Evolutionary conservation across 345 rosid genomes (phyloP).

Genomic region (Turnera subulata): DNA sequence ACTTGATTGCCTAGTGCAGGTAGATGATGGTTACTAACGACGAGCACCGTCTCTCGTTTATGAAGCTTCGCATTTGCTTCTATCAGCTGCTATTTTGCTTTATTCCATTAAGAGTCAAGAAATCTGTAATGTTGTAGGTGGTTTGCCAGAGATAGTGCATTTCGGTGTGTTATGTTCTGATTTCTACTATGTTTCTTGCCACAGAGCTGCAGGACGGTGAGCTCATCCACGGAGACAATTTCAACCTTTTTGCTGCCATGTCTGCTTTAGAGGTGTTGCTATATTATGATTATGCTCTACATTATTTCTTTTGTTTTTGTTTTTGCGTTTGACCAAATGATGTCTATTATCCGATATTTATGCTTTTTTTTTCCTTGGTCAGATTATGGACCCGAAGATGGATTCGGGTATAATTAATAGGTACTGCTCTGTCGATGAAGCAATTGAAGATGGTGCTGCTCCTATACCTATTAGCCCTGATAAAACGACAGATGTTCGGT

Average conservation of each 20-base stretch:
- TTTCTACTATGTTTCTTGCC: background rate
- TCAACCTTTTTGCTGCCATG: slow-evolving; percentile 97
- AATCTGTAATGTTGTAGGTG: background rate
- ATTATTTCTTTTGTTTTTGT: slow-evolving; percentile 1
- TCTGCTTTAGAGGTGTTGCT: slow-evolving; percentile 87
- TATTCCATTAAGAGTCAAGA: background rate
- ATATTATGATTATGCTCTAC: background rate
- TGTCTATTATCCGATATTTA: background rate
- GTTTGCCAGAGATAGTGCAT: background rate
- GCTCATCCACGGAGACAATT: slow-evolving; percentile 81
- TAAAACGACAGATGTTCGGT: slow-evolving; percentile 58
- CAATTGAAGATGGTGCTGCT: slow-evolving; percentile 81
- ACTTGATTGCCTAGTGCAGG: too few relatives aligned
- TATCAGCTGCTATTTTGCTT: background rate
- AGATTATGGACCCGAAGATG: slow-evolving; percentile 99
- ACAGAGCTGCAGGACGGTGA: slow-evolving; percentile 78
- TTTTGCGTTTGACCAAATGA: background rate
- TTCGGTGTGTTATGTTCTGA: background rate
- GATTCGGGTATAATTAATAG: slow-evolving; percentile 82
- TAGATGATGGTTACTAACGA: too few relatives aligned
- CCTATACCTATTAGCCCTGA: slow-evolving; percentile 71
- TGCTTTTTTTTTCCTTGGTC: slow-evolving; percentile 11
- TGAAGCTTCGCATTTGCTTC: too few relatives aligned
- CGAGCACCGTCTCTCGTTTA: too few relatives aligned
- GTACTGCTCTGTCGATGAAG: slow-evolving; percentile 87